Base-by-base conservation (phyloP, 148 eudicot species). In the Agrostemma githago region DNA sequence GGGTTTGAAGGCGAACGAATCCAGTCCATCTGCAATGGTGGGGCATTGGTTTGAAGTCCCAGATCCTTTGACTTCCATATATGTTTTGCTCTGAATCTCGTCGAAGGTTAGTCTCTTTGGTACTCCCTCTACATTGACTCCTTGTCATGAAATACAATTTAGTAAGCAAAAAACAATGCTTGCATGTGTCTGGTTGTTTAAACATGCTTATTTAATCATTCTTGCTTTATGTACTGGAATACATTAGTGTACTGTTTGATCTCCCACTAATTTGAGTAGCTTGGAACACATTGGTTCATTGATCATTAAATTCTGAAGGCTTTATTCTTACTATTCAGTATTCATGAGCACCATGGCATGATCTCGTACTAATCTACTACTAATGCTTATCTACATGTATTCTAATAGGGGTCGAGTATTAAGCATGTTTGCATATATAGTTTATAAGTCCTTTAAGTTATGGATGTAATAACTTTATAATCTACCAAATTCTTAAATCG, bases 11-110 rank as follows among this genome's bases (percentile, higher is more conserved):
- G 91, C 83, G 37, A 95, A 95, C 53, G 82, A 77, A 43, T 86
- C 92, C 0, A 80, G 81, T 21, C 99, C 96, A 3, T 88, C 90
- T 0, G 78, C 89, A 0, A 95, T 78, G 71, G 87, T 92, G 69
- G 99, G 99, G 87, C 99, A 95, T 62, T 95, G 99, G 89, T 95
- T 95, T 2, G 99, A 97, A 1, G 99, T 95, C 17, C 99, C 99
- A 0, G 94, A 88, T 72, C 99, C 99, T 73, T 95, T 95, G 8
- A 95, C 96, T 75, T 95, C 97, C 17, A 92, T 44, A 87, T 95
- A 95, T 9, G 99, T 92, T 83, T 90, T 92, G 88, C 97, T 92
- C 43, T 92, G 97, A 77, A 95, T 86, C 79, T 95, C 99, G 66
- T 95, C 97, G 51, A 56, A 95, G 70, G 99, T 95, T 54, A 92